phyloP scores from a whole-genome alignment of 148 eudicot genomes.

The Rhododendron ferrugineum region DNA sequence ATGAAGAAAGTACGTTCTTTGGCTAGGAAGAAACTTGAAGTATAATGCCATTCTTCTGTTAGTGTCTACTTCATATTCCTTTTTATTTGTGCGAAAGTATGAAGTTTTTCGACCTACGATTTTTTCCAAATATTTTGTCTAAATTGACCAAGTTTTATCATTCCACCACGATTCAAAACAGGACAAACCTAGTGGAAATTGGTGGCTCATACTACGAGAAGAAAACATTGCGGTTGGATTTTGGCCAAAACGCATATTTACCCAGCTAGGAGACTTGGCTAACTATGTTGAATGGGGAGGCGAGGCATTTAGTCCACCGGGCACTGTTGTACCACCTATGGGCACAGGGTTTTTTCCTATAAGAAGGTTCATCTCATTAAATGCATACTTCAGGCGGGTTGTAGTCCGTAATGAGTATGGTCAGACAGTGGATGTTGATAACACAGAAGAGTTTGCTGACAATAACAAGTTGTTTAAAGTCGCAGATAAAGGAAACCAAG shows the following conservation, averaged over 20 bases:
- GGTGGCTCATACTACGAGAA: too few species aligned
- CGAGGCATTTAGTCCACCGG: background rate
- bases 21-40: too few species aligned
- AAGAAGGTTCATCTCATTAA: background rate
- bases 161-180: too few species aligned
- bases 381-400: background rate
- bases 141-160: too few species aligned
- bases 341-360: background rate
- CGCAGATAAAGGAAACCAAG: background rate
- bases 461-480: background rate
- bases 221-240: background rate
- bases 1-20: too few species aligned
- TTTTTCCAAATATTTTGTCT: too few species aligned
- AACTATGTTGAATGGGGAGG: background rate
- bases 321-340: background rate
- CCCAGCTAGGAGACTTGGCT: background rate
- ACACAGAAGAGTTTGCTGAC: background rate
- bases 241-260: background rate
- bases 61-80: too few species aligned
- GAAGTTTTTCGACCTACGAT: too few species aligned
- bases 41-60: too few species aligned
- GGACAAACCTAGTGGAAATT: too few species aligned
- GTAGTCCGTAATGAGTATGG: background rate
- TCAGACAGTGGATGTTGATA: background rate
- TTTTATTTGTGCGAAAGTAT: too few species aligned